Percentiles rank a stretch among this genome's conserved stretches.
phyloP scores from a whole-genome alignment of 2,329 filamentous ascomycete species.

The Ophiostoma pallidulum region DNA sequence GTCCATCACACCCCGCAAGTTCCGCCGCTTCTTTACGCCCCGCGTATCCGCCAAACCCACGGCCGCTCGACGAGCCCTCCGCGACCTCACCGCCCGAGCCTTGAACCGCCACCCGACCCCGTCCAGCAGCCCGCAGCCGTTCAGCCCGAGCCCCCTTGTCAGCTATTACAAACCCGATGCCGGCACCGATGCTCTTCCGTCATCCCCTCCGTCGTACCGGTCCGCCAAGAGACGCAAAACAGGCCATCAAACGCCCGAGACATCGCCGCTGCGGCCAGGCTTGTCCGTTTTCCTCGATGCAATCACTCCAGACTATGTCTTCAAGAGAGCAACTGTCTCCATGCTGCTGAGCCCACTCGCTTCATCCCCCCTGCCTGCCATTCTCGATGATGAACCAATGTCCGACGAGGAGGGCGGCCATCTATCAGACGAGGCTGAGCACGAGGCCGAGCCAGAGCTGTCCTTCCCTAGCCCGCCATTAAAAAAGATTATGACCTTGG shows the following conservation, averaged over 20 bases:
- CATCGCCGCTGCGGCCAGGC: slow-evolving; percentile 26
- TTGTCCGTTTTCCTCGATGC: slow-evolving; percentile 4
- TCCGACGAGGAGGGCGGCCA: slow-evolving; percentile 22
- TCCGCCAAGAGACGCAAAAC: slow-evolving; percentile 30
- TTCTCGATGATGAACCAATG: slow-evolving; percentile 22
- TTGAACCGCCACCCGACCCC: slow-evolving; percentile 33
- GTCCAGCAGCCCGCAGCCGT: slow-evolving; percentile 17
- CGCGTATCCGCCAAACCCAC: slow-evolving; percentile 30
- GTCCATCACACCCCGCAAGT: slow-evolving; percentile 46
- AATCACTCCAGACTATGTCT: slow-evolving; percentile 6
- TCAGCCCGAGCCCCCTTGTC: slow-evolving; percentile 26
- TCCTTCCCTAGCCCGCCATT: background rate
- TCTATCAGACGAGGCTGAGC: slow-evolving; percentile 21
- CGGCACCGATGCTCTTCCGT: slow-evolving; percentile 16
- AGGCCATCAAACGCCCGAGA: slow-evolving; percentile 30
- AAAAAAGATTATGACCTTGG: slow-evolving; percentile 16
- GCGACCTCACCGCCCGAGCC: slow-evolving; percentile 31
- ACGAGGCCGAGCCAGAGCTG: slow-evolving; percentile 26
- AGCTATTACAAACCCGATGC: slow-evolving; percentile 23
- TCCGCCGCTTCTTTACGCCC: slow-evolving; percentile 44
- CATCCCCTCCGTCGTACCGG: slow-evolving; percentile 20
- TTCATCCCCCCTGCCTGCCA: slow-evolving; percentile 22
- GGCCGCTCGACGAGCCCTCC: slow-evolving; percentile 31
- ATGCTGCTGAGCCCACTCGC: slow-evolving; percentile 31
- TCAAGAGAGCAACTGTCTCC: slow-evolving; percentile 6